Base-by-base conservation (phyloP, 257 asterid species). In the Mitragyna speciosa region DNA sequence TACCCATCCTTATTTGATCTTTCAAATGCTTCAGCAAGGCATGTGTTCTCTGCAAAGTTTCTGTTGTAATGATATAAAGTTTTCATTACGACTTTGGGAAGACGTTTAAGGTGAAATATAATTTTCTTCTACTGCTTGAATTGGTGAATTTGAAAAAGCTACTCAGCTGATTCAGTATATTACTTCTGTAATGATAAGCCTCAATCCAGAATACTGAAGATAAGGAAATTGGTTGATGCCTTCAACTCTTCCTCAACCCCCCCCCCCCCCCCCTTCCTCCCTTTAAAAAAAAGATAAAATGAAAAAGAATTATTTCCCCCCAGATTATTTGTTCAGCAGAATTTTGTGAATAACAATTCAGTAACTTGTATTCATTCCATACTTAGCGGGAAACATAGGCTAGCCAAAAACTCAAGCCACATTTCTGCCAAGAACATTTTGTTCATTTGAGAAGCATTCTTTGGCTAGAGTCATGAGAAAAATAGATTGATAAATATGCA, bases 21-120 rank as follows among this genome's bases (percentile, higher is more conserved):
- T 85, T 93, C 86, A 95, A 81, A 80, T 76, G 86, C 88, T 84
- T 91, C 70, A 95, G 85, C 82, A 93, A 83, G 72, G 68, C 79
- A 31, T 73, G 89, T 54, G 96, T 92, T 85, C 88, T 86, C 79
- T 81, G 86, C 87, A 95, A 89, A 51, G 99, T 95, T 85, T 92
- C 99, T 95, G 93, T 82, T 81, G 41, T 73, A 56, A 80, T 49
- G 71, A 31, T 59, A 41, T 66, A 72, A 80, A 6, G 49, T 67
- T 67, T 66, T 20, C 52, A 52, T 80, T 61, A 73, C 48, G 33
- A 48, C 73, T 58, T 72, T 39, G 28, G 47, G 72, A 31, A 73
- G 56, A 64, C 58, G 36, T 22, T 52, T 48, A 64, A 48, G 78
- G 51, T 54, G 41, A 73, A 71, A 30, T 14, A 67, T 11, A 30